Base-by-base conservation (phyloP, 345 rosid genomes). In the Mallotus nudiflorus region DNA sequence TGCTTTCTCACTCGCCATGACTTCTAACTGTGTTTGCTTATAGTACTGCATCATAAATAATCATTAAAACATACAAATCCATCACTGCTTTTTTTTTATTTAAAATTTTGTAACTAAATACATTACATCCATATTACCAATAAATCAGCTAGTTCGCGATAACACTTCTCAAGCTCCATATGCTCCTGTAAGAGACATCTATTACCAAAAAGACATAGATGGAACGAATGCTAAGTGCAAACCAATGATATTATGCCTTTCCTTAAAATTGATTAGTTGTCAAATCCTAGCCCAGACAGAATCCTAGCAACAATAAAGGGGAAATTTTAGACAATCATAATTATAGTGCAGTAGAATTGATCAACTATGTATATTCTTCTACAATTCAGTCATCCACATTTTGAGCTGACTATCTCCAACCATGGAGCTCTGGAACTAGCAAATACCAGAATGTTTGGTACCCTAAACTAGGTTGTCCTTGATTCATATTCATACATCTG, bases 11-110 rank as follows among this genome's bases (percentile, higher is more conserved):
- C 93, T 91, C 35, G 97, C 92, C 96, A 92, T 89, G 73, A 92
- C 80, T 85, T 96, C 98, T 67, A 96, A 82, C 67, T 96, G 99
- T 18, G 99, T 96, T 91, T 96, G 99, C 91, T 96, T 96, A 81
- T 88, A 87, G 80, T 96, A 96, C 99, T 96, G 87, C 73, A 83
- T 51, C 52, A 69, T 22, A 52, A 27, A 76, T 12, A 35, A 65
- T 55, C 37, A 60, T 64, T 57, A 59, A 42, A 20, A 20, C 39
- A 71, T 42, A 68, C 14, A 44, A 65, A 57, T 46, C 58, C 58
- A 59, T 51, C 25, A 79, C 13, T 46, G 1, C 9, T 42, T 3
- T 42, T 42, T 42, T 8, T n/a, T n/a, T n/a, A n/a, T n/a, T n/a
- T n/a, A n/a, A 12, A 42, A 42, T 42, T 4, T 4, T 42, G 9